Evolutionary conservation across 2,329 filamentous ascomycete genomes (phyloP), one percentile per base, ranked within the genome.

Genomic region (Talaromyces sp.): DNA sequence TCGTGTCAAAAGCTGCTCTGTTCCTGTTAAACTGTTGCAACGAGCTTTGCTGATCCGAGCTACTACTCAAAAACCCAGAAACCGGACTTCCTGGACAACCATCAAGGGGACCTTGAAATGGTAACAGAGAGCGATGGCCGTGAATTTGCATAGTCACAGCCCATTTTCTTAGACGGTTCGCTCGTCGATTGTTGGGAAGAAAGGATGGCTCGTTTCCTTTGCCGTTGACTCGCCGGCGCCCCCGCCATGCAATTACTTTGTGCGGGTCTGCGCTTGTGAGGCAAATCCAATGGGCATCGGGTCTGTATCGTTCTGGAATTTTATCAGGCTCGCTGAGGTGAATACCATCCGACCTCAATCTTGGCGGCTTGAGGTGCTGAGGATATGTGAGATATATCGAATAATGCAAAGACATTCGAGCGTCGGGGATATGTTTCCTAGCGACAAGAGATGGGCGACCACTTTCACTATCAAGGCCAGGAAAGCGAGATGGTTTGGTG

Each of bases 71-170:
- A 0, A 73, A 47, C 6, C 69, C 69, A 2, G 71, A 68, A 5
- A 66, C 62, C 3, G 76, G 75, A 3, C 70, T 77, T 27, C 76
- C 75, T 17, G 75, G 76, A 4, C 73, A 73, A 7, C 69, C 72
- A 15, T 67, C 66, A 5, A 71, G 64, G 22, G 65, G 58, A 36
- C 60, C 55, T 59, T 69, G 57, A 63, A 56, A 28, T 33, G 59
- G 7, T 57, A 57, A 47, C 36, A 64, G 52, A 60, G 63, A 17
- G 57, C 62, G 62, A 60, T 66, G 65, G 15, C 68, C 63, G 19
- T 71, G 68, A 7, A 75, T 52, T 60, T 76, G 71, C 73, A 78
- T 74, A 27, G 67, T 66, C 28, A 75, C 70, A 27, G 73, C 73
- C 75, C 75, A 78, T 30, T 66, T 63, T 58, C 71, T 70, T 10